Evolutionary conservation across 176 grass and related monocot species (phyloP).

Genomic region (Chrysopogon serrulatus): DNA sequence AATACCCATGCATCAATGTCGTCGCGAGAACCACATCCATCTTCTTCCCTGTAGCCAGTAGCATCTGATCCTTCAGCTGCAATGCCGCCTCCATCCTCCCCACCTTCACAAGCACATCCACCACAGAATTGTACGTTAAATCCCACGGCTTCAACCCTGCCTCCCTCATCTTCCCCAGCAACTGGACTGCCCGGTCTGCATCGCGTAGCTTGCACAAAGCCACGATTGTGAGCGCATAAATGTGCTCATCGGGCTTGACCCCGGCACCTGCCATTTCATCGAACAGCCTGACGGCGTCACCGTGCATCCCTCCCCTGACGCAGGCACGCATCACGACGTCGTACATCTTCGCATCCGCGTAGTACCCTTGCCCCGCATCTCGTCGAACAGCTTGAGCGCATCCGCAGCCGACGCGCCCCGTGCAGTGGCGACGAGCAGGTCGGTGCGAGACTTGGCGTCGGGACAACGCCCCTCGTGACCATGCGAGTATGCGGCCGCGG

Average conservation of each 20-base stretch:
- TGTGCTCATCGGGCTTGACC: conserved; percentile 30
- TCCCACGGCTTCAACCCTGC: conserved; percentile 35
- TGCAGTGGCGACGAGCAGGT: conserved; percentile 38
- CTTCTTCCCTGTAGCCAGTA: conserved; percentile 31
- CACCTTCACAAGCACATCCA: conserved; percentile 49
- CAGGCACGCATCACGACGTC: conserved; percentile 55
- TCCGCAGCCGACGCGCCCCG: conserved; percentile 26
- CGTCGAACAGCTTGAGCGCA: conserved; percentile 37
- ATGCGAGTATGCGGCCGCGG: conserved; percentile 46
- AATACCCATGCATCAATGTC: conserved; percentile 68
- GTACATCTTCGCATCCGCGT: conserved; percentile 40
- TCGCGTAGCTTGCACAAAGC: conserved; percentile 50
- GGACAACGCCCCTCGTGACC: conserved; percentile 33
- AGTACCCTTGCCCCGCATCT: conserved; percentile 44
- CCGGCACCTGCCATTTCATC: conserved; percentile 48
- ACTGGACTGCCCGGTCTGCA: conserved; percentile 16
- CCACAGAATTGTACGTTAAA: conserved; percentile 35
- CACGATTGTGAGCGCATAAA: conserved; percentile 26
- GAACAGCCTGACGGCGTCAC: conserved; percentile 52
- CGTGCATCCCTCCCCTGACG: conserved; percentile 37
- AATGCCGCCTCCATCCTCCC: conserved; percentile 62
- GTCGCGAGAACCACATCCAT: conserved; percentile 54
- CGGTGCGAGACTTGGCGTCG: conserved; percentile 43
- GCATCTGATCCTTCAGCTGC: conserved; percentile 59
- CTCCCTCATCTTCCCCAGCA: conserved; percentile 46